Conservation (phyloP, 2,329 filamentous ascomycete genomes). For the Stachybotrys echinatus region DNA sequence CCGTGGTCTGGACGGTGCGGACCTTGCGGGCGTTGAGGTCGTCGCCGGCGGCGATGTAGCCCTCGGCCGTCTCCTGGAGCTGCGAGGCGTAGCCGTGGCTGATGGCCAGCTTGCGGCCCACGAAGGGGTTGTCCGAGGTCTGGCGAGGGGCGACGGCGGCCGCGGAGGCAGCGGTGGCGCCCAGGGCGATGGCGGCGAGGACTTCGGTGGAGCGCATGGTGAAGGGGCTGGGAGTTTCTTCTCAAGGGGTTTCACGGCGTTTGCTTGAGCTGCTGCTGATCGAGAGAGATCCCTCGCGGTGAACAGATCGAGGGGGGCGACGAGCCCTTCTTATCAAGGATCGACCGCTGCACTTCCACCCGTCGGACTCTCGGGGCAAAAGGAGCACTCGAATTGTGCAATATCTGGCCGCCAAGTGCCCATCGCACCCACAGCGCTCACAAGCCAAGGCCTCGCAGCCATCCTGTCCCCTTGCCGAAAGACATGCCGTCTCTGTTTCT, state of each 20-base stretch:
- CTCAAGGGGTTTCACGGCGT: not conserved
- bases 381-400: too few relatives aligned
- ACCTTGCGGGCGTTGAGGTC: slow-evolving; percentile 25
- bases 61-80: slow-evolving; percentile 27
- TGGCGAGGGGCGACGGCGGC: not conserved
- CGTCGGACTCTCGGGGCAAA: too few relatives aligned
- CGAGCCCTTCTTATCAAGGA: not conserved
- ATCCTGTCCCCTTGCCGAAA: too few relatives aligned
- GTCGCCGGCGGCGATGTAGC: slow-evolving; percentile 28
- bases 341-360: too few relatives aligned
- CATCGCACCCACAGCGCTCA: too few relatives aligned
- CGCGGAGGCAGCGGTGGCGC: not conserved
- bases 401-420: too few relatives aligned
- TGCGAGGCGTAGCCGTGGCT: slow-evolving; percentile 32
- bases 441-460: too few relatives aligned
- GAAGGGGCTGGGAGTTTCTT: not conserved
- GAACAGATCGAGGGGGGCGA: not conserved
- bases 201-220: not conserved
- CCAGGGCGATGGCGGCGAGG: not conserved
- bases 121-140: slow-evolving; percentile 33
- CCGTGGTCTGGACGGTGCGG: slow-evolving; percentile 25
- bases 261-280: not conserved
- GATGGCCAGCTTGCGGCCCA: slow-evolving; percentile 38
- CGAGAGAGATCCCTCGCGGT: not conserved
- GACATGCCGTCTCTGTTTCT: too few relatives aligned